These are phyloP conservation scores for Pyrus pyrifolia DNA, from an alignment of 306 rosid genomes.

Conservation along the genomic window DNA sequence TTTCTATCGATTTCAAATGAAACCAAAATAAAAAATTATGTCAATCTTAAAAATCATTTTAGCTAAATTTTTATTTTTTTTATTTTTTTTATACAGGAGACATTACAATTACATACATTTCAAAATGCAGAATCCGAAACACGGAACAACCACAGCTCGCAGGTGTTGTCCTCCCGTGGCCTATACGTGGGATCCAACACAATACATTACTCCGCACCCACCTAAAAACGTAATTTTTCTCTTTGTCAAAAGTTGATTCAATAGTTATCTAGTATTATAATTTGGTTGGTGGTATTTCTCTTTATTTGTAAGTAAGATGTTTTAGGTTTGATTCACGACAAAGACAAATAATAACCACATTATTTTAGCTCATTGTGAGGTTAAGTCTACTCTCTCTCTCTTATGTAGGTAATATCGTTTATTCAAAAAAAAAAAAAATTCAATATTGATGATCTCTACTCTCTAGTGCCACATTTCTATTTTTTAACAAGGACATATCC, in stretches of 20 bases:
- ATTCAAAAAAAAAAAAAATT: too few species aligned
- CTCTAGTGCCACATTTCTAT: background rate
- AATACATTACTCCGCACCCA: background rate
- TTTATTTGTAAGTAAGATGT: too few species aligned
- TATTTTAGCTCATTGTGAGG: accelerated
- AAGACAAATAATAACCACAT: too few species aligned
- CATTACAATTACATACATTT: background rate
- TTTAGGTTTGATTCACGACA: accelerated
- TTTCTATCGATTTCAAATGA: too few species aligned
- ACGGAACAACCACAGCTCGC: background rate
- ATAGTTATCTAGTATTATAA: accelerated
- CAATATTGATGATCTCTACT: background rate
- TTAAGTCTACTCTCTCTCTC: accelerated
- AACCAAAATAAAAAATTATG: too few species aligned
- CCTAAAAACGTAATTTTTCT: background rate
- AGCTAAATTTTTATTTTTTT: too few species aligned
- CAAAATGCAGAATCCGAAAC: background rate
- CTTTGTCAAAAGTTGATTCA: background rate
- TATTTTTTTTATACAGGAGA: too few species aligned
- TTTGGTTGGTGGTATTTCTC: accelerated
- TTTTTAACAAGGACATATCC: background rate
- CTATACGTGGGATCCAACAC: background rate
- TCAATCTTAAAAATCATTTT: too few species aligned
- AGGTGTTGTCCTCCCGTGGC: background rate
- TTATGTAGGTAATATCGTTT: too few species aligned